Evolutionary conservation across 2,329 filamentous ascomycete species (phyloP).

Genomic region (Fusarium nodosum): DNA sequence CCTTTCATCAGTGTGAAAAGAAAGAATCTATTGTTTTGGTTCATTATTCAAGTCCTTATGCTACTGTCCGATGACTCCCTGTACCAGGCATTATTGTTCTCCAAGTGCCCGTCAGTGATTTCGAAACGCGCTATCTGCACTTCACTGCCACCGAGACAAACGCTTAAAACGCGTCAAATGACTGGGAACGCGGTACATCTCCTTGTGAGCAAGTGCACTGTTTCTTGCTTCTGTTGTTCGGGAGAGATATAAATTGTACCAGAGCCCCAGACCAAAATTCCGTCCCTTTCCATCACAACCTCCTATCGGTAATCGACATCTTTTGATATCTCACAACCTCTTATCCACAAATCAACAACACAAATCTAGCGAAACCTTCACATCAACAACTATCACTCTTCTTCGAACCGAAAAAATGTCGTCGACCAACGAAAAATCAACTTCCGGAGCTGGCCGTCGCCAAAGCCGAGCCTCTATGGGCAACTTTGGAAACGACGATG

Average conservation of each 20-base stretch:
- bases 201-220: not conserved
- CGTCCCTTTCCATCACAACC: not conserved
- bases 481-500: not conserved
- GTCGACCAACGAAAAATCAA: not conserved
- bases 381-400: too few relatives aligned
- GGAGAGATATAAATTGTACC: not conserved
- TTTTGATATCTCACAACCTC: not conserved
- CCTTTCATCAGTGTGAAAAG: too few relatives aligned
- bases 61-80: not conserved
- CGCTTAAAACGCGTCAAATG: not conserved
- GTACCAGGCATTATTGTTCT: not conserved
- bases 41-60: not conserved
- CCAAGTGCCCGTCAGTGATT: not conserved
- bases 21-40: too few relatives aligned
- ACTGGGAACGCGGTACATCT: fast-evolving
- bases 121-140: not conserved
- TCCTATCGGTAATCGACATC: not conserved
- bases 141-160: not conserved
- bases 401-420: not conserved
- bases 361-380: too few relatives aligned
- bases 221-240: not conserved
- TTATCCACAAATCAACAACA: not conserved
- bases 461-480: not conserved
- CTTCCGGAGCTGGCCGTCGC: not conserved
- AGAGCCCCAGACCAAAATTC: not conserved